Percentiles rank a stretch among this genome's conserved stretches.
These are phyloP conservation scores for Trypanosoma melophagium DNA, from an alignment of 208 protist species.

Conservation along the genomic window DNA sequence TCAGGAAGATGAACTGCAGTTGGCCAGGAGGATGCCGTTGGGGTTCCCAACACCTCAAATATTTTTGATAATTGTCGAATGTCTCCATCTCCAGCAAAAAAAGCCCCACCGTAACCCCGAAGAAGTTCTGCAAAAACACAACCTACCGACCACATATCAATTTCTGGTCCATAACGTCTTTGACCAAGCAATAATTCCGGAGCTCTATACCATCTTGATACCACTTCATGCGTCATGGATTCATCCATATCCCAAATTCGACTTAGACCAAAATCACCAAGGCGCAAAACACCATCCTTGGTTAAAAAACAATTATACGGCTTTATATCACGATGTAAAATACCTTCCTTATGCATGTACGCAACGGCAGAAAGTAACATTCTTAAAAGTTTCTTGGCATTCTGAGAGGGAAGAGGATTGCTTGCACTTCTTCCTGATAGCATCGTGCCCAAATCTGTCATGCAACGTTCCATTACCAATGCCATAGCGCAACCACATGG, in stretches of 20 bases:
- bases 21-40: slow-evolving; percentile 80
- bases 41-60: slow-evolving; percentile 96
- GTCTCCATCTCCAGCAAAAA: slow-evolving; percentile 97
- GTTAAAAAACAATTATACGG: slow-evolving; percentile 86
- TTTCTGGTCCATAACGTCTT: slow-evolving; percentile 66
- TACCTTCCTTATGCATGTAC: slow-evolving; percentile 52
- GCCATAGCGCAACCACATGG: slow-evolving; percentile 55
- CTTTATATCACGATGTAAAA: slow-evolving; percentile 91
- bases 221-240: slow-evolving; percentile 87
- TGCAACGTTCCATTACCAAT: slow-evolving; percentile 81
- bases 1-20: slow-evolving; percentile 92
- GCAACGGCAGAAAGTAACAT: slow-evolving; percentile 71
- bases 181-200: slow-evolving; percentile 86
- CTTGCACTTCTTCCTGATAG: slow-evolving; percentile 35
- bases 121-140: slow-evolving; percentile 92
- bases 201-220: slow-evolving; percentile 86
- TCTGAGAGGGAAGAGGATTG: slow-evolving; percentile 29
- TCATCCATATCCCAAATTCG: slow-evolving; percentile 35
- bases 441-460: slow-evolving; percentile 48
- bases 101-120: slow-evolving; percentile 51
- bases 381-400: slow-evolving; percentile 36
- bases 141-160: slow-evolving; percentile 91
- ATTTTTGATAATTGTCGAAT: slow-evolving; percentile 96
- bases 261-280: slow-evolving; percentile 64
- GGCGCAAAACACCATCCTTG: slow-evolving; percentile 37